Conservation (phyloP, 1,139 yeast genomes). For the Sugiyamaella japonica region DNA sequence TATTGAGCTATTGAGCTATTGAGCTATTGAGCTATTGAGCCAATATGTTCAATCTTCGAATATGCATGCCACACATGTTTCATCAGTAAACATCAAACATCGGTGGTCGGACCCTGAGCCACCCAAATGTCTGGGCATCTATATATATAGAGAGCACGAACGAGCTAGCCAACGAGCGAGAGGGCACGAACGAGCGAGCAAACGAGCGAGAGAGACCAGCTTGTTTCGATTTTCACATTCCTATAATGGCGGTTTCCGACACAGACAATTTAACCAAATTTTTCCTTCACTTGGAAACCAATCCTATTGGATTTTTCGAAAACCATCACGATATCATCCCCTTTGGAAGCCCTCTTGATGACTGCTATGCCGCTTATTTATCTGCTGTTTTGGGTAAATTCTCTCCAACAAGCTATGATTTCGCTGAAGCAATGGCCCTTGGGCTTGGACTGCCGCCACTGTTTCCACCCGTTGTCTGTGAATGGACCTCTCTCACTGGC, state of each 20-base stretch:
- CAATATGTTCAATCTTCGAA: no score
- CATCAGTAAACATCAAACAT: no score
- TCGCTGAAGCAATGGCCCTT: not conserved
- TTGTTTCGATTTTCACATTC: not conserved
- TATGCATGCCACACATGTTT: no score
- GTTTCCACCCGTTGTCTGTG: not conserved
- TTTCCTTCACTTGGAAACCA: not conserved
- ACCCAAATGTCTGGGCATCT: no score
- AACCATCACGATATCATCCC: not conserved
- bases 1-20: no score
- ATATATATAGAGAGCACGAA: no score
- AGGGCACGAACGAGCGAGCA: no score
- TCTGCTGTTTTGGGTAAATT: constrained; percentile 1
- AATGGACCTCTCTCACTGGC: not conserved
- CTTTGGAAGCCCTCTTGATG: not conserved
- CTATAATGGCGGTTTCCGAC: not conserved
- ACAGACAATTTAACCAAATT: not conserved
- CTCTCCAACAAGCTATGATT: not conserved
- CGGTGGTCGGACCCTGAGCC: no score
- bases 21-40: no score
- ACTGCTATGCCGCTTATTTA: not conserved
- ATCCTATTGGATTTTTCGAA: not conserved
- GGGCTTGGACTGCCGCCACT: constrained; percentile 1
- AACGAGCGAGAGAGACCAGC: no score
- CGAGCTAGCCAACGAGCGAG: no score